Evolutionary conservation across 371 early-diverging fungal species (phyloP).

Genomic region (Conidiobolus incongruus): DNA sequence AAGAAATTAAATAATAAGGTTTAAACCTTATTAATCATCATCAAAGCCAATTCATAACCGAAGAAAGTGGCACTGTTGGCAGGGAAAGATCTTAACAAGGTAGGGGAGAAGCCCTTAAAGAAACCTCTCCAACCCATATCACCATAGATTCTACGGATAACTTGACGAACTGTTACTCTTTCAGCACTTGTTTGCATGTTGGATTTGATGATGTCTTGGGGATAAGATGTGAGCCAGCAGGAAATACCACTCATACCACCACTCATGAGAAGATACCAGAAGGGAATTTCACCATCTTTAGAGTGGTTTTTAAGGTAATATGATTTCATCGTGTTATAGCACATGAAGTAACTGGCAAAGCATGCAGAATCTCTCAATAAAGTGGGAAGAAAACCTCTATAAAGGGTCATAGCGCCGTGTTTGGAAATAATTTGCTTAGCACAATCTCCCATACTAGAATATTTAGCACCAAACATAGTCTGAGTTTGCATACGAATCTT

Average conservation of each 20-base stretch:
- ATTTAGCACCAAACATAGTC: conserved; percentile 16
- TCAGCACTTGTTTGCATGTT: conserved; percentile 23
- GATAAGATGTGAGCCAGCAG: conserved; percentile 73
- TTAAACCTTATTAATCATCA: conserved; percentile 5
- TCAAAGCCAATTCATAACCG: conserved; percentile 27
- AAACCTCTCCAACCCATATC: conserved; percentile 31
- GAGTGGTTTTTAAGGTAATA: too few species aligned
- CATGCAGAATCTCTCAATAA: conserved; percentile 68
- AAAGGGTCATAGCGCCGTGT: conserved; percentile 44
- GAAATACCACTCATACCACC: conserved; percentile 67
- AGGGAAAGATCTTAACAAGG: conserved; percentile 37
- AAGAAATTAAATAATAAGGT: too few species aligned
- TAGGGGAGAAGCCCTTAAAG: conserved; percentile 30
- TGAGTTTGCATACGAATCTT: conserved; percentile 74
- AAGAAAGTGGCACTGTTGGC: conserved; percentile 51
- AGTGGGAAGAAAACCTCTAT: conserved; percentile 59
- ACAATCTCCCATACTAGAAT: conserved; percentile 52
- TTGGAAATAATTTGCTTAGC: conserved; percentile 37
- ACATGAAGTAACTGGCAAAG: conserved; percentile 49
- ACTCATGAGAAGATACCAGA: conserved; percentile 8
- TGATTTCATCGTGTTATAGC: too few species aligned
- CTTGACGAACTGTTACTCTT: background rate
- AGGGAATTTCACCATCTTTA: background rate
- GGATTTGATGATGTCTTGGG: conserved; percentile 76
- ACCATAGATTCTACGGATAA: conserved; percentile 14